Conservation (phyloP, 1,139 yeast genomes). For the Taphrina populina region DNA sequence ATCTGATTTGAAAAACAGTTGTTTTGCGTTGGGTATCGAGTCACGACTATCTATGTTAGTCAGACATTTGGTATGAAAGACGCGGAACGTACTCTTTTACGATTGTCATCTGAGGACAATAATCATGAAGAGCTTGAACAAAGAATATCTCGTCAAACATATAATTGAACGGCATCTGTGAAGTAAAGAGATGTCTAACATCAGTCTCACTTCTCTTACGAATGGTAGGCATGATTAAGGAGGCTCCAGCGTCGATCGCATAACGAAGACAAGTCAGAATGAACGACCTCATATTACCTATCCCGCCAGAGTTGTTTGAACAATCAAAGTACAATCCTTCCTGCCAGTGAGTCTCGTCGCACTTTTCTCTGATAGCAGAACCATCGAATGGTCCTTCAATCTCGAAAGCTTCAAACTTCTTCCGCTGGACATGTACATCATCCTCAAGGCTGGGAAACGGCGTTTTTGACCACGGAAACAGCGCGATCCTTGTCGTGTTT, state of each 20-base stretch:
- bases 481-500: no score
- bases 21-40: not conserved
- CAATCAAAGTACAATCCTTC: constrained; percentile 6
- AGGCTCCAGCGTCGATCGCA: constrained; percentile 10
- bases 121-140: not conserved
- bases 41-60: not conserved
- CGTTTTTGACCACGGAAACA: no score
- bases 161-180: not conserved
- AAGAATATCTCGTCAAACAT: constrained; percentile 3
- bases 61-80: no score
- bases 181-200: not conserved
- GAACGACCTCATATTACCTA: constrained; percentile 9
- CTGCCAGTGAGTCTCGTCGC: not conserved
- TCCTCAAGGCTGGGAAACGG: no score
- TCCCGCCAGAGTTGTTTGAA: constrained; percentile 4
- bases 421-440: no score
- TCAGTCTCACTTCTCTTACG: not conserved
- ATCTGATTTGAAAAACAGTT: not conserved
- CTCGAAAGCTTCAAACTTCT: constrained; percentile 6
- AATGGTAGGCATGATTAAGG: constrained; percentile 7
- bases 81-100: not conserved
- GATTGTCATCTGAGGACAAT: constrained; percentile 10
- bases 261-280: constrained; percentile 6
- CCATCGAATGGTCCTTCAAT: constrained; percentile 7
- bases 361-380: not conserved